phyloP scores from a whole-genome alignment of 202 grass and related monocot species.

The Elaeis oleifera region DNA sequence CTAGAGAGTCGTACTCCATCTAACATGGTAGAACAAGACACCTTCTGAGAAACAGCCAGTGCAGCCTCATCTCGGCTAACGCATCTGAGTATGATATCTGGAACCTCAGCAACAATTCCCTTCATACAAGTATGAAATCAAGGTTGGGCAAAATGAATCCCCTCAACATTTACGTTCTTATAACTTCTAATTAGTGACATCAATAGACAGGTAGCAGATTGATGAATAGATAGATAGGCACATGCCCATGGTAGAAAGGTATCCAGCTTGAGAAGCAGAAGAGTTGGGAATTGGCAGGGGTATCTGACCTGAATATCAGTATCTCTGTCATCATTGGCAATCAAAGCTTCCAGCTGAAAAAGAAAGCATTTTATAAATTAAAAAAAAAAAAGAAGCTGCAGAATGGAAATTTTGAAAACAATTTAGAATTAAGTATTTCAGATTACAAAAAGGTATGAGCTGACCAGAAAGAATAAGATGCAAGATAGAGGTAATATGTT shows the following conservation, averaged over 20 bases:
- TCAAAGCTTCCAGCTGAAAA: slow-evolving; percentile 62
- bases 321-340: slow-evolving; percentile 62
- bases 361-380: neutral
- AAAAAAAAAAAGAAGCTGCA: too few species aligned
- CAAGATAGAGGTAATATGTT: too few species aligned
- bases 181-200: too few species aligned
- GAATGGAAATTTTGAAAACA: too few species aligned
- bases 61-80: slow-evolving; percentile 81
- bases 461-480: too few species aligned
- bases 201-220: too few species aligned
- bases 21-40: slow-evolving; percentile 15
- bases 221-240: too few species aligned
- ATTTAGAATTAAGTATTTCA: too few species aligned
- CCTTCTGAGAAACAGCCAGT: slow-evolving; percentile 78
- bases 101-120: slow-evolving; percentile 78
- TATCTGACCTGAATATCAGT: slow-evolving; percentile 79
- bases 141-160: slow-evolving; percentile 10
- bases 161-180: too few species aligned
- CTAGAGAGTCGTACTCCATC: slow-evolving; percentile 6
- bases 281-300: neutral
- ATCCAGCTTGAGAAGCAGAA: neutral
- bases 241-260: too few species aligned
- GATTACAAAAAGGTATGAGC: too few species aligned
- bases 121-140: slow-evolving; percentile 28
- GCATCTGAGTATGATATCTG: slow-evolving; percentile 85